These are phyloP conservation scores for Gnomoniopsis sp. DNA, from an alignment of 2,329 filamentous ascomycete species.

Conservation along the genomic window DNA sequence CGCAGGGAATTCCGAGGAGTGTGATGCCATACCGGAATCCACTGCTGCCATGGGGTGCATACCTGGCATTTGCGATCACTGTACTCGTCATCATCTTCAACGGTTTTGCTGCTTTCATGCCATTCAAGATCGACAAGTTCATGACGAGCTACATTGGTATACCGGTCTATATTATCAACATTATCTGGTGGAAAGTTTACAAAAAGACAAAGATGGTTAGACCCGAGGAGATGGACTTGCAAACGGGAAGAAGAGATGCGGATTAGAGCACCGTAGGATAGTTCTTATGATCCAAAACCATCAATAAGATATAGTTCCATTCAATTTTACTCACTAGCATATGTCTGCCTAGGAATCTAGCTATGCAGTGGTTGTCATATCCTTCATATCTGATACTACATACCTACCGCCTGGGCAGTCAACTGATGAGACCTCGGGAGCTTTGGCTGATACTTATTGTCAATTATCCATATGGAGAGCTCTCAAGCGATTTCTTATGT, in stretches of 20 bases:
- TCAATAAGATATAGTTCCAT: too few relatives aligned
- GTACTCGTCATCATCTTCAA: constrained; percentile 56
- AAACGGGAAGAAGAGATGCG: neutral
- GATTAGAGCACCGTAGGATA: neutral
- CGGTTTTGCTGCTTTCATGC: constrained; percentile 31
- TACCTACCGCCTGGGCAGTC: too few relatives aligned
- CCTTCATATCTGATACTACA: too few relatives aligned
- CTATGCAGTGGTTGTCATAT: too few relatives aligned
- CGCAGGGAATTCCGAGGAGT: constrained; percentile 31
- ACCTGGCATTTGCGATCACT: constrained; percentile 30
- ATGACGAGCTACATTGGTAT: constrained; percentile 52
- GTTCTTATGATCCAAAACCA: too few relatives aligned
- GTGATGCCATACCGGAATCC: constrained; percentile 35
- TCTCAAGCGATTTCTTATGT: too few relatives aligned
- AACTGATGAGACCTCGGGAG: too few relatives aligned
- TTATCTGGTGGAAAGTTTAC: constrained; percentile 60
- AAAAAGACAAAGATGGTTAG: constrained; percentile 53
- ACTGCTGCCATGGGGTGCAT: constrained; percentile 37
- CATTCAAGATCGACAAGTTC: constrained; percentile 60
- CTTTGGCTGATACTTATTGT: too few relatives aligned
- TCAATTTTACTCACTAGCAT: too few relatives aligned
- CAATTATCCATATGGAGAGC: too few relatives aligned
- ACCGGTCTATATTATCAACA: constrained; percentile 49
- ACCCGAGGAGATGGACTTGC: constrained; percentile 53
- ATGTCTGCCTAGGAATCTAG: too few relatives aligned